phyloP scores from a whole-genome alignment of 192 early-diverging fungal genomes.

The Backusella parvicylindrica region DNA sequence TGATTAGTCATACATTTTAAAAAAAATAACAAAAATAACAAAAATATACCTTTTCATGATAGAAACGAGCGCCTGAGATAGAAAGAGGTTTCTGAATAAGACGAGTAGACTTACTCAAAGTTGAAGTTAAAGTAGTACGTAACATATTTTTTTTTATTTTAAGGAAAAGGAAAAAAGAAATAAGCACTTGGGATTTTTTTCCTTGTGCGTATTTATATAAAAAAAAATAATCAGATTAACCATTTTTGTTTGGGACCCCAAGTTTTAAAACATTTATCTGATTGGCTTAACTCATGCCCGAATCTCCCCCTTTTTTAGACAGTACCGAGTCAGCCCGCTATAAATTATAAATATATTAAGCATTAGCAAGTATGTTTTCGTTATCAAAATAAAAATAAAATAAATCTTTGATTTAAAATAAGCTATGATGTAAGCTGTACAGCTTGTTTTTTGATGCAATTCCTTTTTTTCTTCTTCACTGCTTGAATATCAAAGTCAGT shows the following conservation, averaged over 20 bases:
- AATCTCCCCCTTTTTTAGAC: background rate
- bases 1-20: background rate
- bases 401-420: background rate
- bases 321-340: background rate
- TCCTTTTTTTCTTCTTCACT: background rate
- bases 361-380: background rate
- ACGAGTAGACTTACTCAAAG: conserved; percentile 1
- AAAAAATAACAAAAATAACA: background rate
- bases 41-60: conserved; percentile 26
- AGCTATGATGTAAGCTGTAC: background rate
- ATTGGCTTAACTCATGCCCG: background rate
- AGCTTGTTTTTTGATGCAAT: background rate
- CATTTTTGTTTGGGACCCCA: background rate
- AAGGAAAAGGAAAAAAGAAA: background rate
- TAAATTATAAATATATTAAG: background rate
- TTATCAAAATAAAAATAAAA: background rate
- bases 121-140: conserved; percentile 9
- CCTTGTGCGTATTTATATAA: background rate
- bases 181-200: background rate
- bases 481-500: background rate
- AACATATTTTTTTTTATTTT: background rate
- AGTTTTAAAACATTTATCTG: background rate
- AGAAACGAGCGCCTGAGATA: conserved; percentile 17
- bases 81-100: conserved; percentile 16
- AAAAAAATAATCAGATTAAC: background rate